Evolutionary conservation across 768 basidiomycete genomes (phyloP), one percentile per base, ranked within the genome.

Genomic region (Naganishia friedmannii): DNA sequence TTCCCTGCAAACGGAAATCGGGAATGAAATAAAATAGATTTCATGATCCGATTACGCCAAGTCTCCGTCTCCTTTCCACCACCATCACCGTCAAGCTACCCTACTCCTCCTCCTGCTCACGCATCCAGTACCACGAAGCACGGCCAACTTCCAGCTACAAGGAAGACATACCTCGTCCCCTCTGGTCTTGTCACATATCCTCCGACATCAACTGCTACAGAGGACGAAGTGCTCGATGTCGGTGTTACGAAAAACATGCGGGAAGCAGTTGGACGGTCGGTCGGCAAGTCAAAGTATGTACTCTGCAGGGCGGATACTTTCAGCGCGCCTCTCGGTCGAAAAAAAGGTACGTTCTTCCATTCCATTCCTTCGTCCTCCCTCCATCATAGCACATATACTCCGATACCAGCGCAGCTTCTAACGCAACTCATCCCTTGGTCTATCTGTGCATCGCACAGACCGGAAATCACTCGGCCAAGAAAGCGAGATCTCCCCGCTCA

Each of bases 11-110:
- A 7, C 3, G 53, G 31, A 48, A 37, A 26, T 42, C 69, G 45
- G 29, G 2, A 26, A 48, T 39, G 34, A 45, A 13, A 26, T 7
- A 17, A 19, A 21, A 69, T 48, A 66, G 65, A 70, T 34, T 67
- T 66, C 65, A 45, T 67, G 65, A 67, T 66, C 15, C 56, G 70
- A 12, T 31, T 70, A 21, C 53, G 65, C 21, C 70, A 63, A 6
- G 60, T 63, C n/a, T 63, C 60, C 0, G 60, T 63, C 12, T 26
- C 17, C 23, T 39, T 63, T 6, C 60, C 37, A 17, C 6, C 28
- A 23, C 23, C n/a, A 26, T 10, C 15, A 42, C 42, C 42, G 15
- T 2, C 42, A 42, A 10, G 42, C 15, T 2, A 15, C 42, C 13
- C n/a, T 5, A 17, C 39, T 10, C 26, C 60, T 10, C 15, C 23